Evolutionary conservation across 805 yeast species (phyloP).

Genomic region (Hanseniaspora taiwanica): DNA sequence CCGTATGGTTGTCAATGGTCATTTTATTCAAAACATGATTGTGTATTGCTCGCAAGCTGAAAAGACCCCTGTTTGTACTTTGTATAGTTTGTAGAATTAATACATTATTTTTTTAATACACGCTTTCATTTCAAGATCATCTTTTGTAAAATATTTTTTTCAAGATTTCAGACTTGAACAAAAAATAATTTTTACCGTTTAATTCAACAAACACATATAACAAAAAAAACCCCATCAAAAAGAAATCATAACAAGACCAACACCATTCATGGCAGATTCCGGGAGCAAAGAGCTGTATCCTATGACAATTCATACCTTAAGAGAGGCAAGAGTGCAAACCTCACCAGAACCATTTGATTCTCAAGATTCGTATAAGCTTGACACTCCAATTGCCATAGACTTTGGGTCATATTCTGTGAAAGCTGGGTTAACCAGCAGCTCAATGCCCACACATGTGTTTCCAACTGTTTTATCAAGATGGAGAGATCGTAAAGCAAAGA

Average conservation of each 20-base stretch:
- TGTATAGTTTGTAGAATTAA: background rate
- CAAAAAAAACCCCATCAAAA: background rate
- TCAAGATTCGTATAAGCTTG: conserved; percentile 6
- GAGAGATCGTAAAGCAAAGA: conserved; percentile 61
- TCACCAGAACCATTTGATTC: conserved; percentile 22
- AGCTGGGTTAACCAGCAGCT: conserved; percentile 40
- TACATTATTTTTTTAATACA: no score
- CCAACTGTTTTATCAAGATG: conserved; percentile 59
- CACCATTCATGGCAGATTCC: conserved; percentile 6
- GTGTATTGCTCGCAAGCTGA: background rate
- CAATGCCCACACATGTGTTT: conserved; percentile 46
- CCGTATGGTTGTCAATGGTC: background rate
- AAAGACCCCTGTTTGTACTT: background rate
- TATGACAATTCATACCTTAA: conserved; percentile 13
- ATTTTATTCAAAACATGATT: background rate
- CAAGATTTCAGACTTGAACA: no score
- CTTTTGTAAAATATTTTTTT: no score
- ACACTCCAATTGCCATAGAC: conserved; percentile 78
- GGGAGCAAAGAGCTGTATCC: no score
- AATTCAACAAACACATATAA: no score
- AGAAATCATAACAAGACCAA: background rate
- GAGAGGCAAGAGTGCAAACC: conserved; percentile 20
- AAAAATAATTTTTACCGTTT: no score
- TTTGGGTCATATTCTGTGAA: conserved; percentile 55
- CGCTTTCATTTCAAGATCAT: background rate